Base-by-base conservation (phyloP, 208 protist species). In the Acanthamoeba culbertsoni region DNA sequence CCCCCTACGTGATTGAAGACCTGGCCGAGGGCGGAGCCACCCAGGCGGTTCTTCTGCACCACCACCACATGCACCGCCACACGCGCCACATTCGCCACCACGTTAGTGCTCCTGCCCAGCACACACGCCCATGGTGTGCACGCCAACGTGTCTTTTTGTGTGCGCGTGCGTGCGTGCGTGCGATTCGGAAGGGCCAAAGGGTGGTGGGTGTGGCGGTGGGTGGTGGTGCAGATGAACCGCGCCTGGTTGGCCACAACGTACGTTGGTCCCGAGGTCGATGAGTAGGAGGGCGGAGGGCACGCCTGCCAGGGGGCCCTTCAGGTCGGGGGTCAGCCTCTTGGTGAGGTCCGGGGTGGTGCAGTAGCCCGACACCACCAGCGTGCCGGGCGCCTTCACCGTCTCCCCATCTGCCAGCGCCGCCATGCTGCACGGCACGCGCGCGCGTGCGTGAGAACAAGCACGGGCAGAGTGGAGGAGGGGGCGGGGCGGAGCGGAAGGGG, bases 301-400 rank as follows among this genome's bases (percentile, higher is more conserved):
- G 55, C 79, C 79, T 7, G 55, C 51, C 0, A n/a, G 86, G 37
- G 65, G 48, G 35, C 57, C 46, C 92, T 97, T 97, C 33, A 97
- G 82, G 65, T 97, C 96, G 57, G 96, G 96, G 23, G 96, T 97
- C 23, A 96, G 79, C 2, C 62, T 93, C 10, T 93, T 82, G 20
- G 95, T 96, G 23, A 97, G 71, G 71, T 97, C 96, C 12, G 91
- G 75, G 43, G 93, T 96, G 6, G 92, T 68, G n/a, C 91, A 93
- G 89, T 97, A 97, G 8, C 92, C 93, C 5, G 96, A 97, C 35
- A 97, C 93, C 8, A 97, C 96, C 35, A 97, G 93, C 1, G 96
- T 93, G 40, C 96, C 96, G 26, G 96, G 96, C 20, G 86, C 92
- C 53, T 97, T 97, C 23, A 97, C 96, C 0, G 95, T 93, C 51